Percentiles rank a stretch among this genome's conserved stretches.
phyloP scores from a whole-genome alignment of 108 stramenopile genomes.

The Fistulifera solaris region DNA sequence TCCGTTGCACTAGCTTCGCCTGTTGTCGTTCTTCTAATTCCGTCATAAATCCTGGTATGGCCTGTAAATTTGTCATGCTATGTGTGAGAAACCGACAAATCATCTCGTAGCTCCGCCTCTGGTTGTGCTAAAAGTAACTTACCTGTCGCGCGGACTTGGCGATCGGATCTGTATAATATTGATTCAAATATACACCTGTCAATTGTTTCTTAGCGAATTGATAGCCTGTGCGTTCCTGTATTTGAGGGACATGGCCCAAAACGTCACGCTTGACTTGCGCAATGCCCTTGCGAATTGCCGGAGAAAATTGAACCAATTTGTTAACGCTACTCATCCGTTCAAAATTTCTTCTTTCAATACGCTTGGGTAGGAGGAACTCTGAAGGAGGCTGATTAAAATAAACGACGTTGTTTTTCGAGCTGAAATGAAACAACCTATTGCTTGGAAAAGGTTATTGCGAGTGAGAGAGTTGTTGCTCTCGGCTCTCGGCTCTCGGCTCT shows the following conservation, averaged over 20 bases:
- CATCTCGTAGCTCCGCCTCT: background rate
- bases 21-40: slow-evolving; percentile 58
- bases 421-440: no score
- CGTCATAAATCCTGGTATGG: slow-evolving; percentile 36
- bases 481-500: no score
- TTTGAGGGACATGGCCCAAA: slow-evolving; percentile 67
- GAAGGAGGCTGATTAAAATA: no score
- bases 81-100: background rate
- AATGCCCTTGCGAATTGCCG: slow-evolving; percentile 32
- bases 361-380: no score
- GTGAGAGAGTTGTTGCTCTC: no score
- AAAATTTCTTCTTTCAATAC: no score
- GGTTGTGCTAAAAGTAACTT: slow-evolving; percentile 12
- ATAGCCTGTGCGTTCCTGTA: slow-evolving; percentile 42
- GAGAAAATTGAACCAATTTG: background rate
- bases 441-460: no score
- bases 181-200: slow-evolving; percentile 48
- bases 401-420: no score
- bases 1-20: slow-evolving; percentile 45
- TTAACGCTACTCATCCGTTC: no score
- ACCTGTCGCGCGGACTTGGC: slow-evolving; percentile 63
- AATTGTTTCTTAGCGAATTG: slow-evolving; percentile 51
- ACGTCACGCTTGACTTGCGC: slow-evolving; percentile 48
- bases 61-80: slow-evolving; percentile 4
- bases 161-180: slow-evolving; percentile 70